A percentile compares a stretch with the other conserved stretches of the same genome.
phyloP scores from a whole-genome alignment of 2,329 filamentous ascomycete genomes.

The Sordariomycetes sp. region DNA sequence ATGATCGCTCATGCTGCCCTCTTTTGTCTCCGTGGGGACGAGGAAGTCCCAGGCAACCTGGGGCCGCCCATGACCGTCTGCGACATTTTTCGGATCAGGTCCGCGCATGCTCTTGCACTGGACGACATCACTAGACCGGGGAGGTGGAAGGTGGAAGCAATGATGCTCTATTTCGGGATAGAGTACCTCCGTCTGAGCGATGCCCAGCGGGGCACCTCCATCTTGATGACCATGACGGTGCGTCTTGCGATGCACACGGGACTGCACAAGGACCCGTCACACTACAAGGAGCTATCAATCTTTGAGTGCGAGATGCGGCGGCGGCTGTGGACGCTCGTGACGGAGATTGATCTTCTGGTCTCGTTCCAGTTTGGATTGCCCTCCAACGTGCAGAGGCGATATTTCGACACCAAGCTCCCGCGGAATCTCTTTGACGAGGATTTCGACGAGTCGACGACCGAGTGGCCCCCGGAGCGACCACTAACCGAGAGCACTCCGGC shows the following conservation, averaged over 20 bases:
- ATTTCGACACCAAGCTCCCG: conserved; percentile 33
- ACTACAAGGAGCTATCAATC: conserved; percentile 33
- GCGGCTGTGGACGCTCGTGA: conserved; percentile 42
- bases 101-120: conserved; percentile 17
- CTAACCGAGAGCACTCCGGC: conserved; percentile 30
- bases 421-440: conserved; percentile 37
- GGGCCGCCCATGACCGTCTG: conserved; percentile 10
- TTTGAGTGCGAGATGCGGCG: conserved; percentile 42
- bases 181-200: conserved; percentile 16
- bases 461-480: conserved; percentile 30
- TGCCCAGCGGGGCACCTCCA: conserved; percentile 14
- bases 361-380: conserved; percentile 44
- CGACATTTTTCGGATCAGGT: conserved; percentile 12
- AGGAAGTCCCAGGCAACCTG: conserved; percentile 11
- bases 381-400: conserved; percentile 33
- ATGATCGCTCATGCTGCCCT: conserved; percentile 18
- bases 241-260: conserved; percentile 43
- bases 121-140: conserved; percentile 18
- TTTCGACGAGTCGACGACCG: conserved; percentile 33
- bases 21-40: conserved; percentile 12
- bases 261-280: conserved; percentile 43
- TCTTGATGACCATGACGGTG: conserved; percentile 15
- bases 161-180: conserved; percentile 15
- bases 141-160: conserved; percentile 12
- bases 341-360: conserved; percentile 42